Evolutionary conservation across 2,329 filamentous ascomycete genomes (phyloP).

Genomic region (Trichoderma guizhouense): DNA sequence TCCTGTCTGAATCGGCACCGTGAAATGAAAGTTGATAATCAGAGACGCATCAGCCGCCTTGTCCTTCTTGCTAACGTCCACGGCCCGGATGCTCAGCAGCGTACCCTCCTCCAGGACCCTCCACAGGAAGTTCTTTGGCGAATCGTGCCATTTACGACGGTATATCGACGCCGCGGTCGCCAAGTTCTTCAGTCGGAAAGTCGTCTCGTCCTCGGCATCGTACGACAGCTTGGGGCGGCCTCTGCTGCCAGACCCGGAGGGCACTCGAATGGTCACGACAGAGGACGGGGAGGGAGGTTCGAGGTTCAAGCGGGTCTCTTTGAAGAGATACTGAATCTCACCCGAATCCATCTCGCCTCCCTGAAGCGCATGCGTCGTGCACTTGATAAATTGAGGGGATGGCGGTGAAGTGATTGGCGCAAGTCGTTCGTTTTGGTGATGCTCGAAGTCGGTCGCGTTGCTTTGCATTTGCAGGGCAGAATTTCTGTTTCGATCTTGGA

Average conservation of each 20-base stretch:
- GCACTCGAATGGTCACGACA: conserved; percentile 67
- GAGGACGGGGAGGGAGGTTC: conserved; percentile 68
- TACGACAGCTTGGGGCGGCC: conserved; percentile 38
- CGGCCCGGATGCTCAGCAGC: conserved; percentile 75
- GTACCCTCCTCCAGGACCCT: conserved; percentile 77
- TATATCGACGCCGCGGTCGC: conserved; percentile 79
- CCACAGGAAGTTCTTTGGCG: conserved; percentile 88
- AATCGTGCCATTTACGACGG: conserved; percentile 71
- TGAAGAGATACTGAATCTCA: conserved; percentile 68
- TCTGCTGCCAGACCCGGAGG: conserved; percentile 48
- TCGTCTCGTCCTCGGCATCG: conserved; percentile 63
- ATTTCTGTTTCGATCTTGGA: conserved; percentile 30
- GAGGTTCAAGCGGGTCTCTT: conserved; percentile 81
- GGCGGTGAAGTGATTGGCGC: conserved; percentile 25
- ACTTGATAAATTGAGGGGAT: conserved; percentile 18
- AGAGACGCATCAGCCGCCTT: conserved; percentile 67
- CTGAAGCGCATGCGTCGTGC: conserved; percentile 39
- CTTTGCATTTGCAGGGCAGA: conserved; percentile 26
- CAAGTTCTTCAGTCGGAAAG: conserved; percentile 69
- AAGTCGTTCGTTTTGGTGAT: conserved; percentile 25
- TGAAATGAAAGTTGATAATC: conserved; percentile 74
- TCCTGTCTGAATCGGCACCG: conserved; percentile 66
- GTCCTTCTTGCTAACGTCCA: conserved; percentile 72
- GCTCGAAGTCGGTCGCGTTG: conserved; percentile 28
- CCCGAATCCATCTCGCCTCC: conserved; percentile 65